Base-by-base conservation (phyloP, 1,139 yeast species). In the Zygosaccharomyces sapae region DNA sequence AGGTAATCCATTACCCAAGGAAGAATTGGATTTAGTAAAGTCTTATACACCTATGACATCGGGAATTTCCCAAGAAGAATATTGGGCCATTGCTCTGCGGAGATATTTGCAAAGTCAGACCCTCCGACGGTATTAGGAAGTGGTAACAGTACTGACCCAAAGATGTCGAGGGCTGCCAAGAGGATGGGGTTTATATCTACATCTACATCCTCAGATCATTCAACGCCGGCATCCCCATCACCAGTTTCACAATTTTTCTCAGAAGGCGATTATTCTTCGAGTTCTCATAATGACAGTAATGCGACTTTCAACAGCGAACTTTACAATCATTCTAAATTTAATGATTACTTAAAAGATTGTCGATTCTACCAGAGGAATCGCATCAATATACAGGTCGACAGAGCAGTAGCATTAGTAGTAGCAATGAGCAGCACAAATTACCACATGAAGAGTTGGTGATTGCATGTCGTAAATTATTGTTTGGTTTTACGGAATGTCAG, bases 341-440 rank as follows among this genome's bases (percentile, higher is more conserved):
- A 81, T 12, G 89, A 87, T 33, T 84, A 83, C 60, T 83, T 84
- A 73, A 85, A 55, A 72, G 94, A 50, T 66, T 85, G 41, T 83
- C 92, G 1, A 81, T 86, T 0, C 66, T 85, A 29, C 85, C 82
- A 25, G 92, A 83, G 55, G 74, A 71, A 46, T 48, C 58, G 0
- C 31, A 50, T 8, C 44, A 44, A 9, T 54, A 49, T 41, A 27
- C 31, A 18, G 33, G 34, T 29, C 19, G 41, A 7, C 25, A 20
- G n/a, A 27, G 41, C 25, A 29, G 25, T 13, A 38, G 24, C 18
- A 29, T 6, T 9, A 38, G 34, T 13, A 18, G 33, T 38, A 55
- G 43, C n/a, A 35, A 31, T 18, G 53, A 57, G 24, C 57, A 57
- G 16, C 54, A 55, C 20, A 55, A 51, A 22, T 57, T 61, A 4